phyloP scores from a whole-genome alignment of 176 grass and related monocot species.

The Lolium multiflorum region DNA sequence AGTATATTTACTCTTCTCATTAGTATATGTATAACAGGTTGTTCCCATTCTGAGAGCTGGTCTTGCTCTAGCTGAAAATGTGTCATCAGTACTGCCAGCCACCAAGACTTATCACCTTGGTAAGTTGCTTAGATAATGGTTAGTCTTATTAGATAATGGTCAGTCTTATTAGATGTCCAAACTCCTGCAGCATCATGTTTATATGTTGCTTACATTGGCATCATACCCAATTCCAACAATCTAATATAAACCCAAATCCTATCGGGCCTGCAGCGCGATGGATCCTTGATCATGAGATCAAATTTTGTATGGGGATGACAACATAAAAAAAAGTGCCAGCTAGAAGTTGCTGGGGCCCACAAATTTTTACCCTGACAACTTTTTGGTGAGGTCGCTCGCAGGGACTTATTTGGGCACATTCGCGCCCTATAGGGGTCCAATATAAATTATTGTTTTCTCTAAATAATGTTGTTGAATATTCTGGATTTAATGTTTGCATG shows the following conservation, averaged over 20 bases:
- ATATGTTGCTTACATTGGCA: neutral
- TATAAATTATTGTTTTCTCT: conserved; percentile 22
- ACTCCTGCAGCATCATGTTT: too few species aligned
- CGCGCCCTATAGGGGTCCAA: neutral
- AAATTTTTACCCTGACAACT: too few species aligned
- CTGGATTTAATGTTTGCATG: neutral
- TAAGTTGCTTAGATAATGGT: conserved; percentile 46
- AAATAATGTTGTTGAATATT: conserved; percentile 13
- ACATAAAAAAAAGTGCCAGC: too few species aligned
- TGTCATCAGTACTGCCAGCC: conserved; percentile 77
- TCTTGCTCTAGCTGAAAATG: conserved; percentile 88
- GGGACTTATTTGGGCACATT: too few species aligned
- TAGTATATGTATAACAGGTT: conserved; percentile 67
- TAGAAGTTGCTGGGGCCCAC: too few species aligned
- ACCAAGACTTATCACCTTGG: conserved; percentile 93
- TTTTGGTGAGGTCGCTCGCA: too few species aligned
- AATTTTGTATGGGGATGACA: too few species aligned
- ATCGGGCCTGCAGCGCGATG: too few species aligned
- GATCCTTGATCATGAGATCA: too few species aligned
- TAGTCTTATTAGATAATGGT: conserved; percentile 4
- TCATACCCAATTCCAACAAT: conserved; percentile 5
- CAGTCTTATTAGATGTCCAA: too few species aligned
- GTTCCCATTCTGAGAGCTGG: conserved; percentile 97
- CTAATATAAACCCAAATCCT: neutral
- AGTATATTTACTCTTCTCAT: conserved; percentile 49